These are phyloP conservation scores for Russula emetica DNA, from an alignment of 768 basidiomycete species.

Conservation along the genomic window DNA sequence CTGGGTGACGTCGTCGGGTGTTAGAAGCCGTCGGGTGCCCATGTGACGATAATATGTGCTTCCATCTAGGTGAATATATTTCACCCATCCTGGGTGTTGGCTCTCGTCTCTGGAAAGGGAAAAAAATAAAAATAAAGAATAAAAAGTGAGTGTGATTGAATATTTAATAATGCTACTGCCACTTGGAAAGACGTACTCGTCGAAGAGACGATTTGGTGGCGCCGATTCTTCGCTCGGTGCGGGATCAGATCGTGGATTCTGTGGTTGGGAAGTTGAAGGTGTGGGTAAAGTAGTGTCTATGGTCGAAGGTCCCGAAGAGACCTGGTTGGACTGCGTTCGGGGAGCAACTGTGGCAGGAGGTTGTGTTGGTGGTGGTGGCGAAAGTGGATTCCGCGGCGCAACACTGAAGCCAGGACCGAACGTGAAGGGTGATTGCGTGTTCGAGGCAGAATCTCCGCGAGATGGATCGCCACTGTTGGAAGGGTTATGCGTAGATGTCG, in stretches of 20 bases:
- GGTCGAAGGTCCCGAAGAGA: neutral
- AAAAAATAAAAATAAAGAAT: no score
- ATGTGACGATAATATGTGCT: constrained; percentile 1
- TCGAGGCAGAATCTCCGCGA: neutral
- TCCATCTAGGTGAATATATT: constrained; percentile 11
- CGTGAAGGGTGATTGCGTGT: neutral
- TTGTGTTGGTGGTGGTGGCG: neutral
- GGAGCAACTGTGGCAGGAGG: neutral
- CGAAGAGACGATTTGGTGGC: constrained; percentile 7
- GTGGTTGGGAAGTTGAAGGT: neutral
- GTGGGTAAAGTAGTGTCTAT: neutral
- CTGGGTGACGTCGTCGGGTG: constrained; percentile 15
- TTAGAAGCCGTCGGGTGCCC: neutral
- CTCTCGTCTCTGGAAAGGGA: neutral
- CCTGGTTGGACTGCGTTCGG: neutral
- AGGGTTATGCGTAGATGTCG: neutral
- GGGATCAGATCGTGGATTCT: neutral
- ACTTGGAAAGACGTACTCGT: no score
- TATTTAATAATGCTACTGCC: no score
- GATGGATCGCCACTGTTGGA: neutral
- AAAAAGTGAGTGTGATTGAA: neutral
- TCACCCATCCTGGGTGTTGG: constrained; percentile 5
- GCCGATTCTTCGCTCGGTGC: neutral
- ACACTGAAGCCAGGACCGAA: neutral
- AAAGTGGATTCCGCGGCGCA: neutral